Evolutionary conservation across 2,329 filamentous ascomycete genomes (phyloP).

Genomic region (Bertia moriformis): DNA sequence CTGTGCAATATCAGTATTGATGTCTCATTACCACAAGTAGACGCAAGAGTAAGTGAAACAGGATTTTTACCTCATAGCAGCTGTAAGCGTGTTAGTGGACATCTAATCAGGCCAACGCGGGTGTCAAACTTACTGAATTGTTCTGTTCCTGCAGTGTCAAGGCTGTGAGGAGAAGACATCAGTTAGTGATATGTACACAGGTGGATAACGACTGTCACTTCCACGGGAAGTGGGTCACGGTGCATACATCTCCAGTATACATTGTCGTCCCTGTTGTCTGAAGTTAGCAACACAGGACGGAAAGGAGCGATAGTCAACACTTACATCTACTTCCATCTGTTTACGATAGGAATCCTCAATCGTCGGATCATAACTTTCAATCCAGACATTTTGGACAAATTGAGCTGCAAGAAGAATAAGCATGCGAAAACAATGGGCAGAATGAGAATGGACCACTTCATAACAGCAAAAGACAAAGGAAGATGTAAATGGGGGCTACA

Average conservation of each 20-base stretch:
- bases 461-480: slow-evolving; percentile 6
- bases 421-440: too few relatives aligned
- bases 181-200: slow-evolving; percentile 3
- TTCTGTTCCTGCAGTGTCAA: slow-evolving; percentile 63
- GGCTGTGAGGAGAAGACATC: slow-evolving; percentile 17
- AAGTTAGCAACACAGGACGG: background rate
- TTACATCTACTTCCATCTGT: slow-evolving; percentile 52
- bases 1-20: slow-evolving; percentile 17
- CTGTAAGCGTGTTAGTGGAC: slow-evolving; percentile 12
- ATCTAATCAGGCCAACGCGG: background rate
- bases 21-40: background rate
- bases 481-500: slow-evolving; percentile 1
- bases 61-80: slow-evolving; percentile 36
- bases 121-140: slow-evolving; percentile 50
- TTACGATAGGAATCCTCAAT: slow-evolving; percentile 49
- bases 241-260: slow-evolving; percentile 55
- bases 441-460: slow-evolving; percentile 5
- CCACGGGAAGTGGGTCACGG: too few relatives aligned
- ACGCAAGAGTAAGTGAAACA: background rate
- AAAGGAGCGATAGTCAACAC: slow-evolving; percentile 14
- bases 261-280: slow-evolving; percentile 44
- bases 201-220: slow-evolving; percentile 2
- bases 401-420: slow-evolving; percentile 36
- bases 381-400: slow-evolving; percentile 66
- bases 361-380: slow-evolving; percentile 51